Percentiles rank a stretch among this genome's conserved stretches.
phyloP scores from a whole-genome alignment of 208 protist genomes.

The Leishmania guyanensis region DNA sequence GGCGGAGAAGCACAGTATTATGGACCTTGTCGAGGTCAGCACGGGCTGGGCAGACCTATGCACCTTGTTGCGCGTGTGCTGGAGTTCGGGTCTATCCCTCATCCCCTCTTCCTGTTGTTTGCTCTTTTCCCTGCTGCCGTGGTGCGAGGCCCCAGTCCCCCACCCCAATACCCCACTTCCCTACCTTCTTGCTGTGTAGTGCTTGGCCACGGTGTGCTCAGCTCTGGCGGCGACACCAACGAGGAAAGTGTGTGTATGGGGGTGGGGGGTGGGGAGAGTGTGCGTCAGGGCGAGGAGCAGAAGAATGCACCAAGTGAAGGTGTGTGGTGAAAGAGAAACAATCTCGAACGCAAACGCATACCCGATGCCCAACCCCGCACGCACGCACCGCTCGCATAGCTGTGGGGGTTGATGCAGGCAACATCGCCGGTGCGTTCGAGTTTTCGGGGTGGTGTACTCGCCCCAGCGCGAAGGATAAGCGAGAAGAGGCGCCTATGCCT shows the following conservation, averaged over 20 bases:
- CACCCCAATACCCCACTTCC: too few relatives aligned
- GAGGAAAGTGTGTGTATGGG: too few relatives aligned
- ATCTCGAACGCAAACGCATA: neutral
- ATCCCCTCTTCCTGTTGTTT: neutral
- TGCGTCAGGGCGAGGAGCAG: neutral
- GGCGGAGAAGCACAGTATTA: too few relatives aligned
- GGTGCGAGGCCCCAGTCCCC: neutral
- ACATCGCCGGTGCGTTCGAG: neutral
- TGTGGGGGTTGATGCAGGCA: neutral
- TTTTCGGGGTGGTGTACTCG: neutral
- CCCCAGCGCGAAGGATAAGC: neutral
- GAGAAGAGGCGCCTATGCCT: neutral
- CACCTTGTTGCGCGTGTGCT: too few relatives aligned
- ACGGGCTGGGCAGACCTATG: too few relatives aligned
- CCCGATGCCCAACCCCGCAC: too few relatives aligned
- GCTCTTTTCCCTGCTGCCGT: neutral
- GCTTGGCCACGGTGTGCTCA: too few relatives aligned
- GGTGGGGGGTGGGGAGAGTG: too few relatives aligned
- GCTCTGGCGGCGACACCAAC: neutral
- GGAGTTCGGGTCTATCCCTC: neutral
- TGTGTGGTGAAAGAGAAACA: neutral
- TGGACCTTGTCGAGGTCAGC: too few relatives aligned
- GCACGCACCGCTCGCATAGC: neutral
- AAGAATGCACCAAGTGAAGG: neutral
- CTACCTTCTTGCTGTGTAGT: too few relatives aligned